These are phyloP conservation scores for Tetracladium maxilliforme DNA, from an alignment of 2,329 filamentous ascomycete genomes.

Conservation along the genomic window DNA sequence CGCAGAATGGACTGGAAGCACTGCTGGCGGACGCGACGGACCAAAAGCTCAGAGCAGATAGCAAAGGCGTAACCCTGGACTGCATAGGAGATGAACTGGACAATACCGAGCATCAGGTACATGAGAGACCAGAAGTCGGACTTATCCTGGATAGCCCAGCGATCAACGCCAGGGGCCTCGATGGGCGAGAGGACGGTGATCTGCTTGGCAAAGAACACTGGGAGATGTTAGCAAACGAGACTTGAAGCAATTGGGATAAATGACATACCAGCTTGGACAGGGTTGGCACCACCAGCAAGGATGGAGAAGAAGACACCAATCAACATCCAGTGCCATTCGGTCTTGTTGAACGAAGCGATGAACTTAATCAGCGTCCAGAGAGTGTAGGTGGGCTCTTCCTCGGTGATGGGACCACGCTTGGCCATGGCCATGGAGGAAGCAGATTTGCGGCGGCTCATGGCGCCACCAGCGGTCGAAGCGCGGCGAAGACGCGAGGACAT, in stretches of 20 bases:
- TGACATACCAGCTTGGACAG: constrained; percentile 52
- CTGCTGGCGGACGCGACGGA: constrained; percentile 67
- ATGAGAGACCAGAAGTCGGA: constrained; percentile 80
- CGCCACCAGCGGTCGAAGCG: constrained; percentile 27
- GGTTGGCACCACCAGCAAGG: constrained; percentile 71
- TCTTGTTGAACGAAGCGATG: constrained; percentile 64
- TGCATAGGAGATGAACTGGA: constrained; percentile 54
- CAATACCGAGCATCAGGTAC: constrained; percentile 72
- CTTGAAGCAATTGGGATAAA: too few species aligned
- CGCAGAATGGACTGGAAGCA: constrained; percentile 81
- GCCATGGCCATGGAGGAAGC: constrained; percentile 59
- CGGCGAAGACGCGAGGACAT: constrained; percentile 41
- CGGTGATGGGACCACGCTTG: constrained; percentile 27
- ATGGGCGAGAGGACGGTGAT: constrained; percentile 47
- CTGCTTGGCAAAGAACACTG: constrained; percentile 83
- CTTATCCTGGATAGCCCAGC: constrained; percentile 49
- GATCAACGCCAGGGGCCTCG: constrained; percentile 27
- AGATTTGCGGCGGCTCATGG: constrained; percentile 26
- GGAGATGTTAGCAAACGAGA: too few species aligned
- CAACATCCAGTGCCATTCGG: constrained; percentile 59
- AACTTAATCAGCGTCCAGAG: constrained; percentile 67
- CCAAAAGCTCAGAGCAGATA: constrained; percentile 70
- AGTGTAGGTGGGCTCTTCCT: constrained; percentile 43
- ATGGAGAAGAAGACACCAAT: constrained; percentile 59
- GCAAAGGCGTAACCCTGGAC: constrained; percentile 64